Conservation (phyloP, 257 asterid genomes). For the Nicotiana attenuata region DNA sequence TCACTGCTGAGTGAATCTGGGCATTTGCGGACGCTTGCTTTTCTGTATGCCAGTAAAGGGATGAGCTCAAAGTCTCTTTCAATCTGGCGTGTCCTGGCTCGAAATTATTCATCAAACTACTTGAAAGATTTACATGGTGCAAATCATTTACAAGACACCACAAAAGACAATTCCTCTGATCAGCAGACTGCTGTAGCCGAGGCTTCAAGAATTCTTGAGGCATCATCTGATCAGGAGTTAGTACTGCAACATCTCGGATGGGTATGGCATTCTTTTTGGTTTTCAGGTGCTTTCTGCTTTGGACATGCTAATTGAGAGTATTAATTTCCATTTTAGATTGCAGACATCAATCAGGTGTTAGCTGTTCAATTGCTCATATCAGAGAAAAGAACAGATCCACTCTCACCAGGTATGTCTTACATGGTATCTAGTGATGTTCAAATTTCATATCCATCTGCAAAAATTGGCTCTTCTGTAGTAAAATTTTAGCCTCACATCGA, state of each 20-base stretch:
- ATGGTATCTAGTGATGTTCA: conserved; percentile 1
- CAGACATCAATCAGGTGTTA: conserved; percentile 72
- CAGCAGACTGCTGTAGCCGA: conserved; percentile 65
- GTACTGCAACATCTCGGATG: conserved; percentile 94
- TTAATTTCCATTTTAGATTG: conserved; percentile 51
- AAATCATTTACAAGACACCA: conserved; percentile 38
- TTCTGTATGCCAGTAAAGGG: conserved; percentile 88
- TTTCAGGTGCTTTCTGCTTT: neutral
- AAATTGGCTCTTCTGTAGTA: neutral
- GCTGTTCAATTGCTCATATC: conserved; percentile 87
- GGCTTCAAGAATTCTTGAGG: conserved; percentile 84
- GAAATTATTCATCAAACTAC: conserved; percentile 51
- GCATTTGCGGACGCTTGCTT: conserved; percentile 90
- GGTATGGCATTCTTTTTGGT: conserved; percentile 42
- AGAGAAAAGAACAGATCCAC: conserved; percentile 51
- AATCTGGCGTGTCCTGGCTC: conserved; percentile 83
- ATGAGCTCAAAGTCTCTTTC: conserved; percentile 81
- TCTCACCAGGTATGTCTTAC: conserved; percentile 69
- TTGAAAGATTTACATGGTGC: conserved; percentile 34
- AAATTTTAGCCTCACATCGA: no score
- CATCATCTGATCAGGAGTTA: conserved; percentile 79
- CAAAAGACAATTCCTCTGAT: conserved; percentile 29
- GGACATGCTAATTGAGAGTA: neutral
- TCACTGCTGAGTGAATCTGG: conserved; percentile 79
- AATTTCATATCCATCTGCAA: neutral